Base-by-base conservation (phyloP, 192 early-diverging fungal genomes). In the Podochytrium sp. region DNA sequence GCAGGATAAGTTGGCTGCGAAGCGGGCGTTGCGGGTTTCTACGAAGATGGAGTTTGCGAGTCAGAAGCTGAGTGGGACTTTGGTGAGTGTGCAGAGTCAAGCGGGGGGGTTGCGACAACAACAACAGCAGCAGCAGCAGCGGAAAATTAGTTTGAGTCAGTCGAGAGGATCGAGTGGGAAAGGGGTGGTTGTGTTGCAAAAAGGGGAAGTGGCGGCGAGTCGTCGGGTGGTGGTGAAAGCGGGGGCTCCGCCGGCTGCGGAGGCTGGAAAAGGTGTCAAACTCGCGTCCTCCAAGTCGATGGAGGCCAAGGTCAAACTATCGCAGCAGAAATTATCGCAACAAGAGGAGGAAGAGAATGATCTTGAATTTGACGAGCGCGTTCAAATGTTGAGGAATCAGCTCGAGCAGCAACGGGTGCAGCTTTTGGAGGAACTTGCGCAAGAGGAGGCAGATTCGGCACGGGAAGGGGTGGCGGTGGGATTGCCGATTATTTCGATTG, bases 1-100 rank as follows among this genome's bases (percentile, higher is more conserved):
- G 2, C 64, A 75, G 12, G 79, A 80, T 25, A 80, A 78, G 68
- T 55, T 83, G 3, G 35, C 47, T 3, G 61, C 58, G 16, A 83
- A 83, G 53, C 50, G 72, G 41, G 63, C 79, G 1, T 53, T 70
- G 4, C 63, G 79, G 16, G 42, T 70, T 4, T 14, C 27, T 40
- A 23, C 42, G 18, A 75, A 75, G 47, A 49, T 4, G 5, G 57
- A 57, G 41, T 47, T 71, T 41, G 37, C 69, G 12, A 5, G 12
- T 3, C 18, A 59, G 34, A 71, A 71, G 43, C 14, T 40, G 52
- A 71, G 69, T 34, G 69, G 69, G 16, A 60, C 38, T 43, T n/a
- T n/a, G n/a, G n/a, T n/a, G n/a, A n/a, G n/a, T n/a, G n/a, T n/a
- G n/a, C n/a, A n/a, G n/a, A n/a, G n/a, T n/a, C n/a, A n/a, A n/a